Conservation (phyloP, 345 rosid species). For the Salix suchowensis region DNA sequence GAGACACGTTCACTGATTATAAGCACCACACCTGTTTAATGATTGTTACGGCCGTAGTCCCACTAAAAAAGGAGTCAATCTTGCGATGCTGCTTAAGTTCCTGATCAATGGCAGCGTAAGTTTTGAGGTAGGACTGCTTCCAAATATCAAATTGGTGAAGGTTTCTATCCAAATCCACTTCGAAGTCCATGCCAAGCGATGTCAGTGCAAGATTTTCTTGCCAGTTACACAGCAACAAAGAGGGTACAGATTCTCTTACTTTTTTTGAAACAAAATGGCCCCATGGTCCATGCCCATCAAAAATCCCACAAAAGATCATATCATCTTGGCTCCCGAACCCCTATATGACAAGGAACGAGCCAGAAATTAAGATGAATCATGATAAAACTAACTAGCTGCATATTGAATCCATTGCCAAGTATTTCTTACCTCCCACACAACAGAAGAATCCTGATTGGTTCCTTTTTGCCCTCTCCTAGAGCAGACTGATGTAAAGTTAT, state of each 20-base stretch:
- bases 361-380: too few relatives aligned
- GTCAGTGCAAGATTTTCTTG: constrained; percentile 51
- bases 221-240: constrained; percentile 72
- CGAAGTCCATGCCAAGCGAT: constrained; percentile 29
- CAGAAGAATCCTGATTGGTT: constrained; percentile 65
- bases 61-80: constrained; percentile 67
- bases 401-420: background rate
- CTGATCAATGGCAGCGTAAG: constrained; percentile 57
- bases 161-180: constrained; percentile 20
- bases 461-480: constrained; percentile 82
- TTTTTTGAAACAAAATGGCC: constrained; percentile 73
- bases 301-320: constrained; percentile 72
- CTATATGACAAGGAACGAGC: constrained; percentile 17
- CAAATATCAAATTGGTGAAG: constrained; percentile 47
- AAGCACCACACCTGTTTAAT: constrained; percentile 57
- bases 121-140: constrained; percentile 67
- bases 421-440: constrained; percentile 73
- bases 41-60: constrained; percentile 69
- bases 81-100: constrained; percentile 61
- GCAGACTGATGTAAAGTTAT: constrained; percentile 55
- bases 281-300: constrained; percentile 98
- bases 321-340: constrained; percentile 89
- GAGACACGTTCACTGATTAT: too few relatives aligned
- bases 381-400: too few relatives aligned
- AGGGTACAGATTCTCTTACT: constrained; percentile 49